Conservation (phyloP, 129 eudicot genomes). For the Lactuca sativa region DNA sequence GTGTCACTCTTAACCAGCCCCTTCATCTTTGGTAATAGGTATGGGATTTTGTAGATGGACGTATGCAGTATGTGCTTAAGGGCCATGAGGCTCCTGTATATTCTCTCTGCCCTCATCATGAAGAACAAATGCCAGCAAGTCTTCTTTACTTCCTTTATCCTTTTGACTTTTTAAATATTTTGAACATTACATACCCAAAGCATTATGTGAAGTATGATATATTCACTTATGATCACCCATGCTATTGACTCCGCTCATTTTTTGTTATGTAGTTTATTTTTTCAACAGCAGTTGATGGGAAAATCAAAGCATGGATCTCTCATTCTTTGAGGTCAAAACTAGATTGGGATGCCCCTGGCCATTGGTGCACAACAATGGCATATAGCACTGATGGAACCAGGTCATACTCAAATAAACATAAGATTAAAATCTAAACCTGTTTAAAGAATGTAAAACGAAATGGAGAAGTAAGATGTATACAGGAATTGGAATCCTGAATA, state of each 20-base stretch:
- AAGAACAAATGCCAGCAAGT: conserved; percentile 67
- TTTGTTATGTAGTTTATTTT: conserved; percentile 46
- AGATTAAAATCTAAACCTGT: neutral
- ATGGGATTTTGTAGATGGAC: conserved; percentile 73
- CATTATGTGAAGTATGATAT: too few species aligned
- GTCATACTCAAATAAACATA: conserved; percentile 32
- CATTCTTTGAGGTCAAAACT: conserved; percentile 76
- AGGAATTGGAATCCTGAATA: too few species aligned
- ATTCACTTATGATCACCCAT: too few species aligned
- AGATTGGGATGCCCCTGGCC: conserved; percentile 89
- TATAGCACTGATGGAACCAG: conserved; percentile 82
- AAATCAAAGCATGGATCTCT: conserved; percentile 76
- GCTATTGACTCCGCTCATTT: neutral
- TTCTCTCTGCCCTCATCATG: conserved; percentile 76
- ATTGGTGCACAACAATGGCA: conserved; percentile 80
- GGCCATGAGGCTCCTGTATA: conserved; percentile 97
- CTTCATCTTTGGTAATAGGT: conserved; percentile 37
- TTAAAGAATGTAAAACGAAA: too few species aligned
- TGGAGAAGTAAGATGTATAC: too few species aligned
- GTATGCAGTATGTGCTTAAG: conserved; percentile 62
- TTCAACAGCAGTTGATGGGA: conserved; percentile 59
- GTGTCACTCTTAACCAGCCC: neutral
- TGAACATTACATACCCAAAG: neutral
- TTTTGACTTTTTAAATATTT: neutral
- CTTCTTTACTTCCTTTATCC: neutral